Conservation (phyloP, 352 stramenopile genomes). For the Phytophthora aleatoria region DNA sequence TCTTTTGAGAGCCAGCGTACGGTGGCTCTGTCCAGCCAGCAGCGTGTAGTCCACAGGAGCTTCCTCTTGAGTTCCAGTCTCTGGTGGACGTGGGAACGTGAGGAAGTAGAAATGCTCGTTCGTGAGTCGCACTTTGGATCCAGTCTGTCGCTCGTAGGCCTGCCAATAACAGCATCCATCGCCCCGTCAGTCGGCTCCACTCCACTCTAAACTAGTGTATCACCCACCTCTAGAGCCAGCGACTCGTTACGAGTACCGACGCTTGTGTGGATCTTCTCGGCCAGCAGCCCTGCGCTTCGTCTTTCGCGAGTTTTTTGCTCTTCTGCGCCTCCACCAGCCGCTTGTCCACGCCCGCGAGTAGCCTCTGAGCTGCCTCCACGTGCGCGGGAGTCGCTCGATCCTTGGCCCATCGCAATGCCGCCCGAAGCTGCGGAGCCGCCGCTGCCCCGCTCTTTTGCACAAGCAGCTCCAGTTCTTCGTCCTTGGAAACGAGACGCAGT, state of each 20-base stretch:
- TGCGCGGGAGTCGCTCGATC: slow-evolving; percentile 33
- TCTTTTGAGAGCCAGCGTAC: slow-evolving; percentile 15
- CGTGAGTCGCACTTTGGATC: slow-evolving; percentile 58
- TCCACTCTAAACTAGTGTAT: background rate
- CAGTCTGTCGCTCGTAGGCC: slow-evolving; percentile 67
- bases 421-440: slow-evolving; percentile 45
- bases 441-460: slow-evolving; percentile 51
- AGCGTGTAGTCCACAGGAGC: slow-evolving; percentile 29
- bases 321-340: slow-evolving; percentile 47
- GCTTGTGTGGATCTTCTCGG: slow-evolving; percentile 66
- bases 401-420: slow-evolving; percentile 54
- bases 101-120: slow-evolving; percentile 77
- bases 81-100: slow-evolving; percentile 44
- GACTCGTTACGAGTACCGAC: slow-evolving; percentile 73
- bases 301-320: slow-evolving; percentile 41
- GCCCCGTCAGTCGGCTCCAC: background rate
- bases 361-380: slow-evolving; percentile 37
- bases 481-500: slow-evolving; percentile 58
- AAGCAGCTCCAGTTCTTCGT: slow-evolving; percentile 60
- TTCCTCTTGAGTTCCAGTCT: background rate
- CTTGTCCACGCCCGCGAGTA: slow-evolving; percentile 48
- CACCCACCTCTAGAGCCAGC: slow-evolving; percentile 53
- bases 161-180: slow-evolving; percentile 8
- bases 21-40: slow-evolving; percentile 33
- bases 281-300: slow-evolving; percentile 49